These are phyloP conservation scores for Quercus agrifolia DNA, from an alignment of 306 rosid species.

Conservation along the genomic window DNA sequence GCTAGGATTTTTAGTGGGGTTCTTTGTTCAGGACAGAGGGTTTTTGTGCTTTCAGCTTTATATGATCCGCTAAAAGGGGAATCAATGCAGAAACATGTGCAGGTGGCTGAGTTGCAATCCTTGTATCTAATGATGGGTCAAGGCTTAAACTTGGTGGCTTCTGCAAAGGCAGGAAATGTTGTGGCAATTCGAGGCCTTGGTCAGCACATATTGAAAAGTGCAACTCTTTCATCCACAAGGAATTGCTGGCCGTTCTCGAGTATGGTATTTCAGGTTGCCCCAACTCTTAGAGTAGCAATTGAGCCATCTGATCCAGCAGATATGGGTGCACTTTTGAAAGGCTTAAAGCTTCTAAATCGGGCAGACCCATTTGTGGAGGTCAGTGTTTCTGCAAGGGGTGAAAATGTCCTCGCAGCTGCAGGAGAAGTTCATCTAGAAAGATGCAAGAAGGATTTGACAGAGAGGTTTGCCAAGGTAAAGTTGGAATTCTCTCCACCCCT, in stretches of 20 bases:
- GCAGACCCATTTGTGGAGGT: conserved; percentile 95
- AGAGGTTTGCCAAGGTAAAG: conserved; percentile 80
- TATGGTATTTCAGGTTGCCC: conserved; percentile 80
- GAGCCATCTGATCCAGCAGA: conserved; percentile 92
- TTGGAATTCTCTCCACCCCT: conserved; percentile 85
- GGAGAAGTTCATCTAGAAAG: conserved; percentile 97
- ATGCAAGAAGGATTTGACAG: conserved; percentile 86
- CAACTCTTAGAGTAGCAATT: conserved; percentile 81
- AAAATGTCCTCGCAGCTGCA: conserved; percentile 79
- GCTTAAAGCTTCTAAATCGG: conserved; percentile 75
- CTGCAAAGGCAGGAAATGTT: conserved; percentile 73
- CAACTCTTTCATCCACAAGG: conserved; percentile 78
- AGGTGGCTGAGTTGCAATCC: conserved; percentile 71
- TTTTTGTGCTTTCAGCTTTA: conserved; percentile 86
- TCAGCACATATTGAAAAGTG: conserved; percentile 83
- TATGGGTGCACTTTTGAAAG: conserved; percentile 61
- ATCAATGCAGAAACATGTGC: conserved; percentile 70
- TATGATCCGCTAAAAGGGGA: conserved; percentile 82
- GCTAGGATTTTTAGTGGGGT: conserved; percentile 89
- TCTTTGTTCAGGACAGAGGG: conserved; percentile 56
- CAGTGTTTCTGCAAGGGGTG: conserved; percentile 78
- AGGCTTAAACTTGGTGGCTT: conserved; percentile 66
- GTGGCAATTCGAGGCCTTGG: conserved; percentile 94
- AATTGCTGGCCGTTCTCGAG: conserved; percentile 94
- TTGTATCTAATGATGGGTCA: conserved; percentile 95